These are phyloP conservation scores for Metschnikowia kofuensis DNA, from an alignment of 805 yeast species.

Conservation along the genomic window DNA sequence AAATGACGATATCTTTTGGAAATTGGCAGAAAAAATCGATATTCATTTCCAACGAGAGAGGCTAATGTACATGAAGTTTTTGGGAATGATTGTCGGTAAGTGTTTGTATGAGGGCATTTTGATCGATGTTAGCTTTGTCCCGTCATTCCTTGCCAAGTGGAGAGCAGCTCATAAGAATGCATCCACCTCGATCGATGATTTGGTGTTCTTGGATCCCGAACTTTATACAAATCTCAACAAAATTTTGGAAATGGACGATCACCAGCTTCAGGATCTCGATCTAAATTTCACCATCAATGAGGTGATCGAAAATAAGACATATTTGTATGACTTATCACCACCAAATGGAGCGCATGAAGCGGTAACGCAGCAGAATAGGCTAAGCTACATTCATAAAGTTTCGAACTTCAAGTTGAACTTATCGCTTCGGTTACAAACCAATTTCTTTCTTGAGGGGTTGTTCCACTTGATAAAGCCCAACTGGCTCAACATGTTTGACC, in stretches of 20 bases:
- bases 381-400: conserved; percentile 72
- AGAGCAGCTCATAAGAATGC: conserved; percentile 37
- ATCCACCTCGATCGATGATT: conserved; percentile 73
- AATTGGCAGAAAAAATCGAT: conserved; percentile 30
- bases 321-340: conserved; percentile 52
- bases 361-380: conserved; percentile 60
- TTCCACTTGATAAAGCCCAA: conserved; percentile 61
- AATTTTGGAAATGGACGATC: conserved; percentile 51
- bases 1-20: conserved; percentile 50
- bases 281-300: conserved; percentile 66
- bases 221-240: conserved; percentile 64
- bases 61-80: conserved; percentile 47
- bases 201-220: conserved; percentile 65
- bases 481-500: conserved; percentile 85
- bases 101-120: conserved; percentile 81
- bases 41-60: conserved; percentile 24
- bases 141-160: conserved; percentile 76
- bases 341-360: conserved; percentile 54
- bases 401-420: conserved; percentile 78
- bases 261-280: conserved; percentile 57
- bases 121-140: conserved; percentile 81
- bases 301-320: conserved; percentile 33
- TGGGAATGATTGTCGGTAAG: conserved; percentile 85
- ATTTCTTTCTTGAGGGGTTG: conserved; percentile 67
- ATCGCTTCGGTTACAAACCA: conserved; percentile 55